Conservation (phyloP, 306 rosid genomes). For the Inga oerstediana region DNA sequence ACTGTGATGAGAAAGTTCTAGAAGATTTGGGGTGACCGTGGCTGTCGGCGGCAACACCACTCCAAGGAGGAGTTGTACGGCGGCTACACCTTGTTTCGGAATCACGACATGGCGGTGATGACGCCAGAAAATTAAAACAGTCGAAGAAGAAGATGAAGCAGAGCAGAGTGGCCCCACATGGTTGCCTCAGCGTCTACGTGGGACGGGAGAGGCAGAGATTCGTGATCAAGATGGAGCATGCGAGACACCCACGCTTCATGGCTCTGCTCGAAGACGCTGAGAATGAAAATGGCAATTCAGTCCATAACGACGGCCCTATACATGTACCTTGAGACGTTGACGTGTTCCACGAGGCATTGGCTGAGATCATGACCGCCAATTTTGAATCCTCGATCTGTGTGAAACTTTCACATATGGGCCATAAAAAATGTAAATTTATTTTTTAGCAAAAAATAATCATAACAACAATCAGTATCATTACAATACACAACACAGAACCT, state of each 20-base stretch:
- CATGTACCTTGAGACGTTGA: slow-evolving; percentile 68
- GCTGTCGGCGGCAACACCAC: background rate
- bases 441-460: too few species aligned
- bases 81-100: background rate
- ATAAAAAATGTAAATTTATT: too few species aligned
- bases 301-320: slow-evolving; percentile 59
- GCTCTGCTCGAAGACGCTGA: slow-evolving; percentile 64
- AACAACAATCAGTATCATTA: too few species aligned
- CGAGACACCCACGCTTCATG: slow-evolving; percentile 66
- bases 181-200: slow-evolving; percentile 31
- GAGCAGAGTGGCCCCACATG: background rate
- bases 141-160: background rate
- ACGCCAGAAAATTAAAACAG: background rate
- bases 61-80: background rate
- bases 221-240: slow-evolving; percentile 48
- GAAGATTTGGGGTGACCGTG: background rate
- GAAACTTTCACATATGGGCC: too few species aligned
- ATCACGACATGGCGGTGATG: too few species aligned
- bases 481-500: too few species aligned
- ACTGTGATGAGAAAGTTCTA: background rate
- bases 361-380: slow-evolving; percentile 3
- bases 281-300: slow-evolving; percentile 53
- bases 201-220: slow-evolving; percentile 60
- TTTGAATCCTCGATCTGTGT: background rate
- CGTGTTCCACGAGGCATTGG: slow-evolving; percentile 50